A percentile compares a stretch with the other conserved stretches of the same genome.
Evolutionary conservation across 805 yeast genomes (phyloP).

Genomic region (Brettanomyces anomalus): DNA sequence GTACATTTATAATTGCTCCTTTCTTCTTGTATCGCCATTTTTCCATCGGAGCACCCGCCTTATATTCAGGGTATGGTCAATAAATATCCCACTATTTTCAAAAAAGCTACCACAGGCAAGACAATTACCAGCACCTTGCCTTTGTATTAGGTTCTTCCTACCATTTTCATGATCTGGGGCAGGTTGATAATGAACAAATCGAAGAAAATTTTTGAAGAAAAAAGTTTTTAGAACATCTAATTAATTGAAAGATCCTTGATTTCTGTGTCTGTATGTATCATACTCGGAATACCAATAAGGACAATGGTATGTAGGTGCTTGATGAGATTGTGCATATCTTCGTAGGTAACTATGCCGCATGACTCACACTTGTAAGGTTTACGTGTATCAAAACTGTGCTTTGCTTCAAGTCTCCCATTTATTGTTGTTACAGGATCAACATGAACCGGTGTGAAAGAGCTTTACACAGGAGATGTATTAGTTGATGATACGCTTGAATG

Average conservation of each 20-base stretch:
- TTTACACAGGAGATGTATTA: too few relatives aligned
- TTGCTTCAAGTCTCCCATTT: too few relatives aligned
- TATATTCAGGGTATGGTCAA: constrained; percentile 59
- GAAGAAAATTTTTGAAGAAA: constrained; percentile 66
- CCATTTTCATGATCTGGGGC: constrained; percentile 14
- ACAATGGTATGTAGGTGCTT: constrained; percentile 57
- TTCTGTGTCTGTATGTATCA: constrained; percentile 60
- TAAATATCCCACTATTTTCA: constrained; percentile 42
- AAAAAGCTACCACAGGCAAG: constrained; percentile 54
- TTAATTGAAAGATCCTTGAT: constrained; percentile 68
- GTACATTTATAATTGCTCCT: constrained; percentile 22
- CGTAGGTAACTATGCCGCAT: constrained; percentile 64
- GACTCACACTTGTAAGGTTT: too few relatives aligned
- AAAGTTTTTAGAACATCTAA: constrained; percentile 65
- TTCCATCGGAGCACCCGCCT: constrained; percentile 33
- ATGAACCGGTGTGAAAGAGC: too few relatives aligned
- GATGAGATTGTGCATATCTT: constrained; percentile 59
- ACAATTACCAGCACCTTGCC: constrained; percentile 60
- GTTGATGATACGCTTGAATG: too few relatives aligned
- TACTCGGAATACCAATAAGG: constrained; percentile 60
- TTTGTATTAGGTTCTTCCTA: constrained; percentile 18
- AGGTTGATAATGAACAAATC: constrained; percentile 57
- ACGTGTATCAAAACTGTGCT: too few relatives aligned
- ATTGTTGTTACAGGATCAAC: too few relatives aligned
- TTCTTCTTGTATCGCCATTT: constrained; percentile 25